phyloP scores from a whole-genome alignment of 2,329 filamentous ascomycete genomes.

The Hymenoscyphus repandus region DNA sequence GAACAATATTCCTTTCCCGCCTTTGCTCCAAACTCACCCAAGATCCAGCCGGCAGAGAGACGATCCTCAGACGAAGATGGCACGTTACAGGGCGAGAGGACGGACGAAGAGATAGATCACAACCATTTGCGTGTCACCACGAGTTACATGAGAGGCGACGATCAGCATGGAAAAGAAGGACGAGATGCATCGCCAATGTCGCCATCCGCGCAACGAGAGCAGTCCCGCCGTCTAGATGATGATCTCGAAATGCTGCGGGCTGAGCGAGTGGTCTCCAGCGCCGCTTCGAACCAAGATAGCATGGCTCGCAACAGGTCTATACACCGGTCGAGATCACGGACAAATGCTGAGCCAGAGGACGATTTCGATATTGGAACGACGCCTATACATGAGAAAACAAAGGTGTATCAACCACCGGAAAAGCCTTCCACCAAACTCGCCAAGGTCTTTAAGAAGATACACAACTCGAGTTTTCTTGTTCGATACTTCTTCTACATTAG shows the following conservation, averaged over 20 bases:
- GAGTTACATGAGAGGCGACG: conserved; percentile 33
- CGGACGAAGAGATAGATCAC: conserved; percentile 26
- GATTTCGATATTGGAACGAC: conserved; percentile 51
- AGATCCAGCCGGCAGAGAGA: conserved; percentile 10
- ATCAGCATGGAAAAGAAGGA: conserved; percentile 22
- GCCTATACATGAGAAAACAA: conserved; percentile 61
- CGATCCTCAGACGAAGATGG: conserved; percentile 31
- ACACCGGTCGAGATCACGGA: conserved; percentile 38
- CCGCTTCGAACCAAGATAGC: conserved; percentile 23
- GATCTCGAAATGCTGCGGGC: conserved; percentile 60
- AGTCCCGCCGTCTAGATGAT: conserved; percentile 57
- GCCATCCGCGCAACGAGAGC: conserved; percentile 52
- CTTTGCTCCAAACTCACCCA: conserved; percentile 18
- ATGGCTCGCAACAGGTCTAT: conserved; percentile 36
- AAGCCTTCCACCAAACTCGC: conserved; percentile 57
- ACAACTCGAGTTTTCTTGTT: conserved; percentile 59
- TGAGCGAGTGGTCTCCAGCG: conserved; percentile 48
- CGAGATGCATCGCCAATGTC: conserved; percentile 34
- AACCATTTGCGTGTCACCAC: conserved; percentile 45
- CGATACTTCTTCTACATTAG: conserved; percentile 69
- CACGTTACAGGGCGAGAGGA: conserved; percentile 23
- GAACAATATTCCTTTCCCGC: conserved; percentile 31
- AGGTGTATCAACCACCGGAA: conserved; percentile 59
- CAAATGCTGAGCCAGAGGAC: conserved; percentile 53
- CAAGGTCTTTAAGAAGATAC: conserved; percentile 59